These are phyloP conservation scores for Ceratobasidium sp. DNA, from an alignment of 1,284 basidiomycete species.

Conservation along the genomic window DNA sequence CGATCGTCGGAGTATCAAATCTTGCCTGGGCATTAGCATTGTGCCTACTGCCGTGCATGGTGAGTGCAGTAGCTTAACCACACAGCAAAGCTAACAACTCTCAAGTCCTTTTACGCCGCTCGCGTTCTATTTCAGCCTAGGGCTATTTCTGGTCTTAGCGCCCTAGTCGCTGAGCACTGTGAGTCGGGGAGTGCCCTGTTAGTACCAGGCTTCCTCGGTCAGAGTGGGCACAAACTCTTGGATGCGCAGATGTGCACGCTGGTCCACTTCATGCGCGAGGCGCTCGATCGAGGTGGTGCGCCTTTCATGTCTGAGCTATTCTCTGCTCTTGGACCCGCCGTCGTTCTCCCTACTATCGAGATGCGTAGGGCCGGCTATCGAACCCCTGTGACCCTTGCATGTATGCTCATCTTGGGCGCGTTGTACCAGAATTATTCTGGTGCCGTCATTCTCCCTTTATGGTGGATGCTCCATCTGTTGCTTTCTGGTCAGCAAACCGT, in stretches of 20 bases:
- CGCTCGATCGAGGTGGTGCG: not conserved
- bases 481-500: not conserved
- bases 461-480: slow-evolving; percentile 18
- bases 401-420: slow-evolving; percentile 23
- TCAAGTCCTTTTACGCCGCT: slow-evolving; percentile 27
- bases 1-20: not conserved
- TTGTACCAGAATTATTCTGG: slow-evolving; percentile 11
- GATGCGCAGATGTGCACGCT: not conserved
- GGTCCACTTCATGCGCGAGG: slow-evolving; percentile 19
- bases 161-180: not conserved
- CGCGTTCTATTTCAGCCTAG: not conserved
- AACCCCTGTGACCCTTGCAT: not conserved
- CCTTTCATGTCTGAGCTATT: slow-evolving; percentile 19
- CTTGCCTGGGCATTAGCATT: not conserved
- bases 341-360: slow-evolving; percentile 18
- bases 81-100: not conserved
- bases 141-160: not conserved
- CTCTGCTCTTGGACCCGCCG: slow-evolving; percentile 16
- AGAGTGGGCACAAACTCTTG: not conserved
- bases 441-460: slow-evolving; percentile 18
- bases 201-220: not conserved
- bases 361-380: slow-evolving; percentile 33
- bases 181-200: not conserved
- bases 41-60: slow-evolving; percentile 17
- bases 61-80: not conserved